A percentile compares a stretch with the other conserved stretches of the same genome.
Conservation (phyloP, 257 asterid species). For the Penstemon newberryi region DNA sequence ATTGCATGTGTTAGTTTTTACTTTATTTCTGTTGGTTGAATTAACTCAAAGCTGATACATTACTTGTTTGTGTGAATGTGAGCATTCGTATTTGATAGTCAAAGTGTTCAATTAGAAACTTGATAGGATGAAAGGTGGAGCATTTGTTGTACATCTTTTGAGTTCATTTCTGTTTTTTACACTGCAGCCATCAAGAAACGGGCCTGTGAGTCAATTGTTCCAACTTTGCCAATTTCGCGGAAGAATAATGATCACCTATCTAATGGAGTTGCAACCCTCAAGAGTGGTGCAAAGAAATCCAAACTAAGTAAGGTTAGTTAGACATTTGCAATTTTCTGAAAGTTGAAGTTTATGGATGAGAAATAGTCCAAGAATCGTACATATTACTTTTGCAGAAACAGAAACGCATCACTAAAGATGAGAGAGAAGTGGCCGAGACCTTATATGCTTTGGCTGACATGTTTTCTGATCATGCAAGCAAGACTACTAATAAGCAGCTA, state of each 20-base stretch:
- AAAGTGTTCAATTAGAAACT: not conserved
- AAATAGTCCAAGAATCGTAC: not conserved
- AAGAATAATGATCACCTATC: slow-evolving; percentile 39
- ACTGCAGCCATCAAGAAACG: slow-evolving; percentile 65
- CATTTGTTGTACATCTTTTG: not conserved
- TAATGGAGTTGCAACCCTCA: slow-evolving; percentile 35
- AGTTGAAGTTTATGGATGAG: slow-evolving; percentile 7
- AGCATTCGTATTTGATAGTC: slow-evolving; percentile 3
- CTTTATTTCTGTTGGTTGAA: slow-evolving; percentile 9
- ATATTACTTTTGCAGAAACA: slow-evolving; percentile 37
- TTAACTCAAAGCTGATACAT: not conserved
- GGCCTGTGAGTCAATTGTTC: slow-evolving; percentile 40
- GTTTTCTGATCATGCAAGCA: slow-evolving; percentile 38
- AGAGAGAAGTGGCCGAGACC: slow-evolving; percentile 91
- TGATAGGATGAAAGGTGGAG: slow-evolving; percentile 11
- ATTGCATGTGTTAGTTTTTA: slow-evolving; percentile 15
- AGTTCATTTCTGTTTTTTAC: slow-evolving; percentile 18
- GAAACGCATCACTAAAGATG: slow-evolving; percentile 62
- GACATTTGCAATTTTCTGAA: slow-evolving; percentile 15
- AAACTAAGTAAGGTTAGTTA: slow-evolving; percentile 62
- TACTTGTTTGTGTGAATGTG: not conserved
- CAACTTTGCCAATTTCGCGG: slow-evolving; percentile 37
- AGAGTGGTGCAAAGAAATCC: slow-evolving; percentile 46
- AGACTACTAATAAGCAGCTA: slow-evolving; percentile 16
- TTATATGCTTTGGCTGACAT: slow-evolving; percentile 63